A percentile compares a stretch with the other conserved stretches of the same genome.
phyloP scores from a whole-genome alignment of 2,329 filamentous ascomycete genomes.

The Xylariales sp. region DNA sequence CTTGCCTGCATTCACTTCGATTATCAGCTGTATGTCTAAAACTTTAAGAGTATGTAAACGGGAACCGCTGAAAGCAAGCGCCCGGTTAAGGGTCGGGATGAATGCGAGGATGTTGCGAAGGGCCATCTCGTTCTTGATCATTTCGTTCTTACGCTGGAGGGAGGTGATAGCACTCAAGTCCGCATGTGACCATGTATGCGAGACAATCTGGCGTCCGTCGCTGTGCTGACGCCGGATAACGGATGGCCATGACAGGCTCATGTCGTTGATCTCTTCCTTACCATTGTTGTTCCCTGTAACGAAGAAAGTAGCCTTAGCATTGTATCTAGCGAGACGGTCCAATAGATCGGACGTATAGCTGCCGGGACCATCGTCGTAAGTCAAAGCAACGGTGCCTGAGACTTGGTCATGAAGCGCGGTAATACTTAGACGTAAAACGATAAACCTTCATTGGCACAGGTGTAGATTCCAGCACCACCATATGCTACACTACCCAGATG shows the following conservation, averaged over 20 bases:
- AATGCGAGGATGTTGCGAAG: constrained; percentile 50
- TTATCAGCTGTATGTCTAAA: too few species aligned
- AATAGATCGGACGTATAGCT: constrained; percentile 57
- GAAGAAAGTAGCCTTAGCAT: constrained; percentile 65
- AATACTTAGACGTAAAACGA: too few species aligned
- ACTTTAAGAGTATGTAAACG: too few species aligned
- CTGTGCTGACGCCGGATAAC: constrained; percentile 46
- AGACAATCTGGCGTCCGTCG: constrained; percentile 57
- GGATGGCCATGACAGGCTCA: constrained; percentile 38
- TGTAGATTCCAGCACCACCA: constrained; percentile 52
- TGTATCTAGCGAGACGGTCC: constrained; percentile 53
- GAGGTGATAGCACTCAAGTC: constrained; percentile 39
- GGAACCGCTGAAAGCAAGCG: too few species aligned
- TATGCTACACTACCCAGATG: constrained; percentile 51
- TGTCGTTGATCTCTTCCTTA: constrained; percentile 51
- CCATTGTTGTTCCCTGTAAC: constrained; percentile 54
- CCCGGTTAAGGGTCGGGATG: too few species aligned
- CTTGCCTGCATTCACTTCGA: too few species aligned
- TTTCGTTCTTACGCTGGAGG: constrained; percentile 39
- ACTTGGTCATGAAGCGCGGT: too few species aligned
- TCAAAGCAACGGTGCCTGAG: constrained; percentile 60
- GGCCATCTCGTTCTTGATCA: constrained; percentile 51
- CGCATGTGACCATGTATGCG: constrained; percentile 52
- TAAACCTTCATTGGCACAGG: constrained; percentile 48
- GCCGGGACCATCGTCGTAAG: constrained; percentile 64